Conservation (phyloP, 768 basidiomycete genomes). For the Mycena venus region DNA sequence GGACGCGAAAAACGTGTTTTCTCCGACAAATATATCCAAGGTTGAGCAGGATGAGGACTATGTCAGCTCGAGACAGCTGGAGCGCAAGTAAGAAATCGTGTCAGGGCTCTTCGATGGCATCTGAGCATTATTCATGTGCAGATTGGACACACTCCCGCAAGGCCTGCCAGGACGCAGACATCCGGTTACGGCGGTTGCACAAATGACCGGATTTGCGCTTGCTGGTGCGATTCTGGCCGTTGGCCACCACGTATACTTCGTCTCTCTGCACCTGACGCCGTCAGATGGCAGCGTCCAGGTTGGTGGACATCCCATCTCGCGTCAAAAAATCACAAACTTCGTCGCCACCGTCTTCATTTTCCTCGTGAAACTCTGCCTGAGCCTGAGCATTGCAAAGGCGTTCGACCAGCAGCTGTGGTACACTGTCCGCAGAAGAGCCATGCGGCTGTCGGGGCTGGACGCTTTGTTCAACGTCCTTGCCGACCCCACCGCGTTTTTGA, state of each 20-base stretch:
- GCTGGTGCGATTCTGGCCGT: background rate
- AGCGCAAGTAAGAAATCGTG: background rate
- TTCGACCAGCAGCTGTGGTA: slow-evolving; percentile 22
- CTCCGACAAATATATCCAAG: background rate
- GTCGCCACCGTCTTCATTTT: slow-evolving; percentile 9
- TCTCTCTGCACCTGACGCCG: background rate
- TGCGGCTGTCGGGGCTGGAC: background rate
- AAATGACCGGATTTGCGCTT: slow-evolving; percentile 11
- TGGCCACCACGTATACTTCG: slow-evolving; percentile 2
- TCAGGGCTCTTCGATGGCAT: no score
- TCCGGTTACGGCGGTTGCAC: background rate
- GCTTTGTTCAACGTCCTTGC: slow-evolving; percentile 1
- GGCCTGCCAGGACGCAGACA: slow-evolving; percentile 9
- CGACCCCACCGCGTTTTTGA: slow-evolving; percentile 2
- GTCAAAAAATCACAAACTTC: slow-evolving; percentile 8
- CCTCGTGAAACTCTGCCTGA: slow-evolving; percentile 6
- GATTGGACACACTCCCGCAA: background rate
- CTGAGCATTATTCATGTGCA: background rate
- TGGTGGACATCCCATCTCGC: background rate
- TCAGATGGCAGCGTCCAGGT: background rate
- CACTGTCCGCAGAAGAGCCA: slow-evolving; percentile 3
- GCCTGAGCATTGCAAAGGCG: slow-evolving; percentile 12
- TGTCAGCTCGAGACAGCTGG: background rate
- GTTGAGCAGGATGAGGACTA: background rate
- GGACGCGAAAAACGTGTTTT: background rate